Percentiles rank a stretch among this genome's conserved stretches.
Evolutionary conservation across 306 rosid species (phyloP).

Genomic region (Begonia loranthoides): DNA sequence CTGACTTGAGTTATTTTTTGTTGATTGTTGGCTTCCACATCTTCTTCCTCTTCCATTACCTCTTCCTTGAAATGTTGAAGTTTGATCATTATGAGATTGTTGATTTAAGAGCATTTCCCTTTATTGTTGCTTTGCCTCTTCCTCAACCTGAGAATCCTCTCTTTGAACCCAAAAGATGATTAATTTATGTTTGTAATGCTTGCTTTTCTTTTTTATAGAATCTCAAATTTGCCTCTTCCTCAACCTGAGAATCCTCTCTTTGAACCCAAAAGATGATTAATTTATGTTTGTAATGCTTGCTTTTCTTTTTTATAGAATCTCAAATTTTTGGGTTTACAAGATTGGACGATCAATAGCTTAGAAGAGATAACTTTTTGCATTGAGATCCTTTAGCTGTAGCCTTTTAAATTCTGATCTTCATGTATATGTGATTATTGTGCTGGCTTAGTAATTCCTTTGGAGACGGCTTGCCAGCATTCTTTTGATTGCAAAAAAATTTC

Average conservation of each 20-base stretch:
- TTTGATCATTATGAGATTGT: not conserved
- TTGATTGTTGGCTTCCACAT: not conserved
- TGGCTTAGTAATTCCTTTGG: too few relatives aligned
- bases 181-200: not conserved
- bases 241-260: not conserved
- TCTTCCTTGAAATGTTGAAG: not conserved
- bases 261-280: not conserved
- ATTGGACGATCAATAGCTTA: too few relatives aligned
- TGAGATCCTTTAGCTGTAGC: too few relatives aligned
- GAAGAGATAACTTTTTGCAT: too few relatives aligned
- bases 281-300: not conserved
- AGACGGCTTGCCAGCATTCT: too few relatives aligned
- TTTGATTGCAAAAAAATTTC: too few relatives aligned
- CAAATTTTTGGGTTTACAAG: too few relatives aligned
- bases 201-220: not conserved
- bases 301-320: not conserved
- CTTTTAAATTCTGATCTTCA: too few relatives aligned
- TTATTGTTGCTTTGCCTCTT: not conserved
- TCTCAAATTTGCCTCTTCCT: not conserved
- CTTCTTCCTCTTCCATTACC: too few relatives aligned
- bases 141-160: not conserved
- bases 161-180: not conserved
- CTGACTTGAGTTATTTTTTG: not conserved
- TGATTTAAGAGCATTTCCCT: not conserved
- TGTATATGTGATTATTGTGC: too few relatives aligned